Evolutionary conservation across 345 rosid species (phyloP).

Genomic region (Ceriops decandra): DNA sequence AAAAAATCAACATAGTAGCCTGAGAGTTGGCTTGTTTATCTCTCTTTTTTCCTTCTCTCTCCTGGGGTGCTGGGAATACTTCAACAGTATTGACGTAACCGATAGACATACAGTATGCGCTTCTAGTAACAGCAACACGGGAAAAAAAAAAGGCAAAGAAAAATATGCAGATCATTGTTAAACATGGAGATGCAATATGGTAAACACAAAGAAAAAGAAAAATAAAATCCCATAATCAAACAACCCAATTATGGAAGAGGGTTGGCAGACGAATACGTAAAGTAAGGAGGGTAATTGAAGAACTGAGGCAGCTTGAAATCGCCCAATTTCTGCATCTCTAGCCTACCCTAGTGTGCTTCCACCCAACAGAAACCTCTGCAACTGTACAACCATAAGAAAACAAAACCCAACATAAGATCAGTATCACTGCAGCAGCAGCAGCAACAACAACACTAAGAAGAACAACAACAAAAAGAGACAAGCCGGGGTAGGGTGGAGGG

Average conservation of each 20-base stretch:
- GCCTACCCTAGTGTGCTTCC: background rate
- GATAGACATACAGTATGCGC: background rate
- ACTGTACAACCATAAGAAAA: slow-evolving; percentile 7
- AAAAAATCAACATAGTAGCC: no score
- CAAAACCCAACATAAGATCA: no score
- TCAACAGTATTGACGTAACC: no score
- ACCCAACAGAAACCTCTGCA: slow-evolving; percentile 11
- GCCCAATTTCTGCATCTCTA: slow-evolving; percentile 74
- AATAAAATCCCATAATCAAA: no score
- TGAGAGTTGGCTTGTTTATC: no score
- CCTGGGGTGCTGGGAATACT: no score
- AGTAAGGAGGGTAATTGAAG: slow-evolving; percentile 95
- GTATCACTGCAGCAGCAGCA: background rate
- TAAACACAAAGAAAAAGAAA: background rate
- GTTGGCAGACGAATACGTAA: slow-evolving; percentile 62
- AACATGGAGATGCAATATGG: background rate
- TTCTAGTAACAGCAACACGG: background rate
- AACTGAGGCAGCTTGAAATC: slow-evolving; percentile 90
- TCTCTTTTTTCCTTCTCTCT: no score
- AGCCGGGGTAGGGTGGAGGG: no score
- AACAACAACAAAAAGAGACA: no score
- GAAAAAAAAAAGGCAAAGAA: background rate
- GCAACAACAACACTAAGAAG: background rate
- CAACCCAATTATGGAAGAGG: background rate
- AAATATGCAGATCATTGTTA: background rate